These are phyloP conservation scores for Wallacemonas rigidus DNA, from an alignment of 208 protist genomes.

Conservation along the genomic window DNA sequence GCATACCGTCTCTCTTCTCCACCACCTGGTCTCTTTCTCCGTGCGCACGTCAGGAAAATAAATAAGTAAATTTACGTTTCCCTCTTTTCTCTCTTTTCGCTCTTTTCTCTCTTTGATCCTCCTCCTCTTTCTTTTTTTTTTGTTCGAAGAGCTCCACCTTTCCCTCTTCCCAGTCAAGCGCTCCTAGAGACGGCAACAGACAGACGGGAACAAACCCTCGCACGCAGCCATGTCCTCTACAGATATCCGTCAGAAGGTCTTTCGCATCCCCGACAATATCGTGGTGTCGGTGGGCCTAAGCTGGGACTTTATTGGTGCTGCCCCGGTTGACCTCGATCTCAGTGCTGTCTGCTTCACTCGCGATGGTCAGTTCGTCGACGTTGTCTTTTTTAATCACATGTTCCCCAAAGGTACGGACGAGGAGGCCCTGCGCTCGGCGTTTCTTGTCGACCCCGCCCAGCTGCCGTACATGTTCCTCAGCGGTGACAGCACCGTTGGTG, in stretches of 20 bases:
- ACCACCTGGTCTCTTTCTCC: background rate
- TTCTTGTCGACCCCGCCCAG: conserved; percentile 45
- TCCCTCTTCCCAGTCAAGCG: background rate
- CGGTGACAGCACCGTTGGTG: conserved; percentile 77
- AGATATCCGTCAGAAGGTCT: conserved; percentile 82
- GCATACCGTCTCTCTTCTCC: too few relatives aligned
- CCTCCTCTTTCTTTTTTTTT: conserved; percentile 6
- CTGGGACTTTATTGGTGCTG: conserved; percentile 79
- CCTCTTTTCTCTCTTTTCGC: background rate
- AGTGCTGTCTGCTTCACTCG: conserved; percentile 79
- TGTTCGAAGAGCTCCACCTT: background rate
- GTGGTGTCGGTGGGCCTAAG: conserved; percentile 69
- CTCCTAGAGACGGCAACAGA: too few relatives aligned
- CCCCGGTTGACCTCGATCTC: conserved; percentile 81
- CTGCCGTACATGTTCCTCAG: conserved; percentile 86
- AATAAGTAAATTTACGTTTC: conserved; percentile 2
- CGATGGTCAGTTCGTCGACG: conserved; percentile 74
- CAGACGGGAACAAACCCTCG: too few relatives aligned
- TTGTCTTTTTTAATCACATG: conserved; percentile 87
- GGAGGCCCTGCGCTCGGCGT: conserved; percentile 37
- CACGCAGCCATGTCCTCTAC: conserved; percentile 29
- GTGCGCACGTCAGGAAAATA: background rate
- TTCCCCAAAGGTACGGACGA: conserved; percentile 63
- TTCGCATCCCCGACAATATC: conserved; percentile 69
- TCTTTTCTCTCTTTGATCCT: conserved; percentile 16